A percentile compares a stretch with the other conserved stretches of the same genome.
Evolutionary conservation across 257 asterid species (phyloP).

Genomic region (Plantago major): DNA sequence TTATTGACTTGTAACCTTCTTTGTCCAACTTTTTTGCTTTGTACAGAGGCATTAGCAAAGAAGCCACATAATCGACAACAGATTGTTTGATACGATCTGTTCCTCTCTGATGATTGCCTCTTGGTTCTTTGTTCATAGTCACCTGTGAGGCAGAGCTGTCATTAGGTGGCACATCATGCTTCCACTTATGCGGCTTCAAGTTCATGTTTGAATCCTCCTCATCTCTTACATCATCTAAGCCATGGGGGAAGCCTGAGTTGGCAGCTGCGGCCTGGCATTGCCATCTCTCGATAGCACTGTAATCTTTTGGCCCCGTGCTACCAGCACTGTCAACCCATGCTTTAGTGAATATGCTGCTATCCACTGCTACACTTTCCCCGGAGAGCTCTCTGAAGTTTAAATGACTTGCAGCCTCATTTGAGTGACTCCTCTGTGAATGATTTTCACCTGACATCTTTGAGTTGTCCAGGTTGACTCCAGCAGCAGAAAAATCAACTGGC

Average conservation of each 20-base stretch:
- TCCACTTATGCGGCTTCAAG: conserved; percentile 38
- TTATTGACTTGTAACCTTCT: conserved; percentile 86
- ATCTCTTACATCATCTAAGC: conserved; percentile 51
- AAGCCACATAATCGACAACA: conserved; percentile 89
- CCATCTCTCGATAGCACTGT: conserved; percentile 98
- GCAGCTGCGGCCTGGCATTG: conserved; percentile 99
- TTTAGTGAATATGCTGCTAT: conserved; percentile 76
- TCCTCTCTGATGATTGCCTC: conserved; percentile 67
- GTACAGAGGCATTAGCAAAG: conserved; percentile 96
- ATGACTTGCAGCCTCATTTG: conserved; percentile 73
- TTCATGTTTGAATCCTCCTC: conserved; percentile 81
- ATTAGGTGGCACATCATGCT: conserved; percentile 44
- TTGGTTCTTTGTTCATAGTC: conserved; percentile 46
- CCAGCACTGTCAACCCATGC: conserved; percentile 98
- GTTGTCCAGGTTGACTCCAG: conserved; percentile 74
- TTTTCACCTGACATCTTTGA: conserved; percentile 60
- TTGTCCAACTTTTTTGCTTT: conserved; percentile 89
- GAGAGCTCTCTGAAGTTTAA: conserved; percentile 77
- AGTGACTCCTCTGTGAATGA: conserved; percentile 62
- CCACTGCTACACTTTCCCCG: conserved; percentile 81
- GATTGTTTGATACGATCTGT: conserved; percentile 80
- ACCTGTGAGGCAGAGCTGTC: conserved; percentile 81
- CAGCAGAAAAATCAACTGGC: conserved; percentile 96
- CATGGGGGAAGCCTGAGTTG: conserved; percentile 70
- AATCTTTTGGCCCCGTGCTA: conserved; percentile 80